Conservation (phyloP, 345 rosid species). For the Tarenaya hassleriana region DNA sequence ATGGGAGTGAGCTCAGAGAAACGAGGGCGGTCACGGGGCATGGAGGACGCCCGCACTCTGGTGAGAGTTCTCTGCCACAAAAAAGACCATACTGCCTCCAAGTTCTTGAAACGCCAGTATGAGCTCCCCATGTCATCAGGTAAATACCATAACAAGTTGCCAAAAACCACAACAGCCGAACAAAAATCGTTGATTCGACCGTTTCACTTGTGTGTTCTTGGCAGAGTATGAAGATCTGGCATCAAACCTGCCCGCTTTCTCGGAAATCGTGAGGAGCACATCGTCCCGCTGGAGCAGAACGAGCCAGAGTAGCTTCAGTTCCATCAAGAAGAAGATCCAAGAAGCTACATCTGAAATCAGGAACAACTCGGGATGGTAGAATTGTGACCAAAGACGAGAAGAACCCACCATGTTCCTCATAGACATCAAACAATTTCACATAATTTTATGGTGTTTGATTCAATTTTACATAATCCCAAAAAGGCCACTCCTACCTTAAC, state of each 20-base stretch:
- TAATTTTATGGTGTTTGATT: too few relatives aligned
- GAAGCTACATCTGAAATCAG: slow-evolving; percentile 75
- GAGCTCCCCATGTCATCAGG: slow-evolving; percentile 97
- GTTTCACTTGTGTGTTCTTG: neutral
- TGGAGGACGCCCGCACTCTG: slow-evolving; percentile 70
- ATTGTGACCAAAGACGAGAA: slow-evolving; percentile 2
- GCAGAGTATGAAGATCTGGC: slow-evolving; percentile 67
- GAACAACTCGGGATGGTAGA: slow-evolving; percentile 49
- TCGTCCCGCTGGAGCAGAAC: slow-evolving; percentile 60
- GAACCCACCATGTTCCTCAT: slow-evolving; percentile 2
- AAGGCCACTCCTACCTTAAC: too few relatives aligned
- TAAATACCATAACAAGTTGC: slow-evolving; percentile 23
- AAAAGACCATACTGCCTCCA: slow-evolving; percentile 83
- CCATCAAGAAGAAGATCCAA: slow-evolving; percentile 71
- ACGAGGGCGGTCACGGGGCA: slow-evolving; percentile 25
- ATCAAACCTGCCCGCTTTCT: slow-evolving; percentile 41
- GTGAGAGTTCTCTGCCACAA: slow-evolving; percentile 92
- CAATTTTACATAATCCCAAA: too few relatives aligned
- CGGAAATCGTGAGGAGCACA: slow-evolving; percentile 65
- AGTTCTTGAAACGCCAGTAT: slow-evolving; percentile 71
- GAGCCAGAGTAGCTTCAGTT: slow-evolving; percentile 53
- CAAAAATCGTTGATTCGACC: neutral
- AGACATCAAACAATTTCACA: slow-evolving; percentile 2
- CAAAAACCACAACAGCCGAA: neutral
- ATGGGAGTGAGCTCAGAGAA: slow-evolving; percentile 50